Conservation (phyloP, 805 yeast genomes). For the Vanderwaltozyma yarrowii region DNA sequence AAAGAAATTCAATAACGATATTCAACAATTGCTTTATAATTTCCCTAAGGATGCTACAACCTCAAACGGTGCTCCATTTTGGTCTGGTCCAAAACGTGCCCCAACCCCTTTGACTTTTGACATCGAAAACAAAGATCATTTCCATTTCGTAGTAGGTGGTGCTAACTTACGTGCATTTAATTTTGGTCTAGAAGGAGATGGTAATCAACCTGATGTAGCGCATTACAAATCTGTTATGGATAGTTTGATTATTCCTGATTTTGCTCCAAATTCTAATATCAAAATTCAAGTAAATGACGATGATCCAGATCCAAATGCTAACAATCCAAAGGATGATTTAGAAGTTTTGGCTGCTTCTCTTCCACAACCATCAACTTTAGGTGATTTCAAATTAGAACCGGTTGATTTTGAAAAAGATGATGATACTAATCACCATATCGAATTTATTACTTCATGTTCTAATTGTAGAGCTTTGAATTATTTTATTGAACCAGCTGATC, state of each 20-base stretch:
- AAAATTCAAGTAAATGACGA: conserved; percentile 76
- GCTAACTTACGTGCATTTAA: conserved; percentile 87
- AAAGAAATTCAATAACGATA: conserved; percentile 73
- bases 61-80: conserved; percentile 83
- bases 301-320: conserved; percentile 80
- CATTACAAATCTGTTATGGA: conserved; percentile 46
- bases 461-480: conserved; percentile 93
- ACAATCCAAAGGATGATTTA: conserved; percentile 49
- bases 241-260: conserved; percentile 45
- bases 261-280: conserved; percentile 64
- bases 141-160: conserved; percentile 74
- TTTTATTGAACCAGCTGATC: conserved; percentile 79
- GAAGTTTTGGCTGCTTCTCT: conserved; percentile 61
- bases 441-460: conserved; percentile 91
- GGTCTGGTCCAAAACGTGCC: conserved; percentile 97
- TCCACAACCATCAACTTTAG: conserved; percentile 82
- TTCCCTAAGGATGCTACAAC: conserved; percentile 93
- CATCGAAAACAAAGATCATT: conserved; percentile 63
- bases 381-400: conserved; percentile 79
- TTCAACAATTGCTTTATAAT: conserved; percentile 80
- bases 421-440: conserved; percentile 92
- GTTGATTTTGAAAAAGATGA: conserved; percentile 98
- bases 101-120: conserved; percentile 81
- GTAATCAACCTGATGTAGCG: conserved; percentile 35
- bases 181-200: conserved; percentile 78